Conservation (phyloP, 2,329 filamentous ascomycete species). For the Knoxdaviesia proteae region DNA sequence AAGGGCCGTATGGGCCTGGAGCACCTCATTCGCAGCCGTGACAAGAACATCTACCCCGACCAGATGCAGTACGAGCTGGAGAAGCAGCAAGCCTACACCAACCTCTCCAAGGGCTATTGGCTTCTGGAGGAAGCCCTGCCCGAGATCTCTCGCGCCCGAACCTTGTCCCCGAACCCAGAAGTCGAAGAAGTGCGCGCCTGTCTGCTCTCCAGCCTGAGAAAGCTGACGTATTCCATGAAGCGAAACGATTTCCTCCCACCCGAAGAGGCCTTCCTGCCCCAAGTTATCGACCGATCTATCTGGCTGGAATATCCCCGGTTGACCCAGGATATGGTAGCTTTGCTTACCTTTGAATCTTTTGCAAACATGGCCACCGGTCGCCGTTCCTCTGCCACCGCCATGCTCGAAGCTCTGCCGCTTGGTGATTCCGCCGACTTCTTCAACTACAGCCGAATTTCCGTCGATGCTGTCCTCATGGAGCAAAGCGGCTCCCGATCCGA, state of each 20-base stretch:
- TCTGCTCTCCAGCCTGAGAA: conserved; percentile 45
- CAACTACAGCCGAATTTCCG: conserved; percentile 59
- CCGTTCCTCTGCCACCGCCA: conserved; percentile 2
- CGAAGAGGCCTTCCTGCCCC: conserved; percentile 46
- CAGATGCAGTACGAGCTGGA: conserved; percentile 32
- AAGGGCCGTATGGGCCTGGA: conserved; percentile 63
- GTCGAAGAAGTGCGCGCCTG: conserved; percentile 31
- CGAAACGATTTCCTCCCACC: conserved; percentile 60
- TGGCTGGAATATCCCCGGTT: conserved; percentile 64
- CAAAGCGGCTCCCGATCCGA: conserved; percentile 42
- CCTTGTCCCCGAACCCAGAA: conserved; percentile 21
- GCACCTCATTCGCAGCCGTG: conserved; percentile 42
- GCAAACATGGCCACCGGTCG: conserved; percentile 24
- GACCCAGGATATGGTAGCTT: conserved; percentile 47
- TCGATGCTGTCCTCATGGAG: conserved; percentile 55
- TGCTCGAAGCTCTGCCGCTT: conserved; percentile 48
- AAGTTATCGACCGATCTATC: conserved; percentile 59
- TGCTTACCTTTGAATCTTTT: conserved; percentile 27
- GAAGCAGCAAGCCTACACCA: conserved; percentile 60
- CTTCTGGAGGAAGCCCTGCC: conserved; percentile 37
- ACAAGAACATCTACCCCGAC: conserved; percentile 25
- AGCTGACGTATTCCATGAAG: conserved; percentile 65
- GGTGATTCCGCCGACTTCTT: conserved; percentile 57
- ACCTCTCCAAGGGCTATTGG: conserved; percentile 75
- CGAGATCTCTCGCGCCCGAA: conserved; percentile 23